Base-by-base conservation (phyloP, 2,329 filamentous ascomycete species). In the Talaromyces sp. region DNA sequence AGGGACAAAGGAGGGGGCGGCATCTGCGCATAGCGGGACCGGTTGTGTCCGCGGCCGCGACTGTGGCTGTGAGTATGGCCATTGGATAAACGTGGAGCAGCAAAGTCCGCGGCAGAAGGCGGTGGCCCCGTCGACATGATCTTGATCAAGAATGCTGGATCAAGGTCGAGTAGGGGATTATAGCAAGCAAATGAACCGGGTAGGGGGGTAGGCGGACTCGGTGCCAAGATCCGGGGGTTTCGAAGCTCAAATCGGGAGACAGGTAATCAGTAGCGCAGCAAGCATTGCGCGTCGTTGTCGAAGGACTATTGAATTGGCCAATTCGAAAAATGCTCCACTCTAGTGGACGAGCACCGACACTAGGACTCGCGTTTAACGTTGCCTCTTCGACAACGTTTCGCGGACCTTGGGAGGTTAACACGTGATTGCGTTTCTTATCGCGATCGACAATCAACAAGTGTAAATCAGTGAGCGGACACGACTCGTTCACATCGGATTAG, bases 111-210 rank as follows among this genome's bases (percentile, higher is more conserved):
- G 41, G 51, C 64, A 54, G 65, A 65, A 51, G 64, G 58, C 54
- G 65, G 61, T 43, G 62, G 55, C 55, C 66, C 68, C 55, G 65
- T 67, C 51, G 70, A 70, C 71, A 74, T 74, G 49, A 47, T 70
- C 55, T 57, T 14, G 32, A 49, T 39, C 24, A 16, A 32, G 32
- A 16, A 30, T 49, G 54, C 27, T 44, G 35, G 42, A 50, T 39
- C 50, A 42, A 40, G 24, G 8, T 47, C 13, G 46, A 54, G 53
- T 54, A 56, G 47, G 57, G 58, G 52, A 46, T 32, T 39, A 29
- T 33, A 33, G 37, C 24, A 30, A 49, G 52, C 37, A 48, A 43
- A 53, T 27, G 54, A 40, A 45, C 52, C n/a, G n/a, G n/a, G n/a
- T 39, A 43, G 52, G 54, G 53, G 49, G 47, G 33, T n/a, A 22